Conservation (phyloP, 257 asterid species). For the Nicotiana sylvestris region DNA sequence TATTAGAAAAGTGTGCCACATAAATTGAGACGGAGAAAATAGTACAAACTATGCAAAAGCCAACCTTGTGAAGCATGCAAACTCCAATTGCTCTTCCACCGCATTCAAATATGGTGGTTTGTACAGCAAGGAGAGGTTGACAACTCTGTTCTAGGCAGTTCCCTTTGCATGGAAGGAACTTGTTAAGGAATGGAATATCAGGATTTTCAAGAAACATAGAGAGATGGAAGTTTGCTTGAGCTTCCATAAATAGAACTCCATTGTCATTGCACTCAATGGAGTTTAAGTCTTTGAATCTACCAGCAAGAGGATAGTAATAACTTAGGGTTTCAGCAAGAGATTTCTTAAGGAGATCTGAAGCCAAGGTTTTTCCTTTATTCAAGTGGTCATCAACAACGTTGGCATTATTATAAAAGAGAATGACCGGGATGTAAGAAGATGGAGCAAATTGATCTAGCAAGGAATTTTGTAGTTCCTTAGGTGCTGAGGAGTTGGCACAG, state of each 20-base stretch:
- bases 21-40: no score
- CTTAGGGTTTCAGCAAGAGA: conserved; percentile 19
- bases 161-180: conserved; percentile 21
- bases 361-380: not conserved
- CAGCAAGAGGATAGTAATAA: conserved; percentile 28
- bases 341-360: not conserved
- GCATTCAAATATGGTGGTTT: conserved; percentile 13
- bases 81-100: conserved; percentile 23
- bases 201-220: conserved; percentile 21
- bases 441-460: conserved; percentile 26
- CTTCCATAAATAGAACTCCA: conserved; percentile 21
- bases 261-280: conserved; percentile 25
- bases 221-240: conserved; percentile 7
- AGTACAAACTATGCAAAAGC: not conserved
- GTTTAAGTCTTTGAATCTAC: conserved; percentile 12
- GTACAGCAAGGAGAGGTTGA: conserved; percentile 11
- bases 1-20: no score
- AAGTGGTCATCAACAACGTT: not conserved
- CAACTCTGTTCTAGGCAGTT: conserved; percentile 12
- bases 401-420: conserved; percentile 17
- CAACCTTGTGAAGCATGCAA: conserved; percentile 22
- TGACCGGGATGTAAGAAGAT: conserved; percentile 20
- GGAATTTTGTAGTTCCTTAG: conserved; percentile 18
- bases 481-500: conserved; percentile 19
- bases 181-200: conserved; percentile 15